Base-by-base conservation (phyloP, 352 stramenopile genomes). In the Phytophthora syringae region DNA sequence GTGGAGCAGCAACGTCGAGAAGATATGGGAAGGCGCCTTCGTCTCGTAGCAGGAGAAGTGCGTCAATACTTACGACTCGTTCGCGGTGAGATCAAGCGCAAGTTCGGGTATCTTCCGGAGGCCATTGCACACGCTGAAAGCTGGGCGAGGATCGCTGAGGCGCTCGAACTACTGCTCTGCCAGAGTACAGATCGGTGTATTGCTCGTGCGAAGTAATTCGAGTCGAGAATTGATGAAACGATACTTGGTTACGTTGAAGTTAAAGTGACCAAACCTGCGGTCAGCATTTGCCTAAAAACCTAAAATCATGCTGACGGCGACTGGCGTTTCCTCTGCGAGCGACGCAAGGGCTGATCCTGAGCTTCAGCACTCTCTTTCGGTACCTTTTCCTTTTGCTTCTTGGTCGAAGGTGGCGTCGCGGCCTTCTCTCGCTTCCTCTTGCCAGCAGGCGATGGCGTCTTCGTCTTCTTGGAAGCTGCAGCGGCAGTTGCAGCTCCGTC, bases 101-200 rank as follows among this genome's bases (percentile, higher is more conserved):
- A 92, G 52, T 94, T 92, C 47, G 83, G 83, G 12, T 90, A 92
- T 59, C 58, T 92, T n/a, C 86, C 83, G 7, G 83, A 92, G n/a
- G 72, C 83, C 13, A 92, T 94, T 52, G 70, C 82, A 1, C 80
- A 91, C 56, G 68, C 77, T 15, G 74, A 89, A 21, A 80, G 63
- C 59, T 94, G 83, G 83, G 40, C 72, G 16, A 68, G 70, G 28
- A 87, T 92, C 48, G 73, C 84, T 9, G 74, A 89, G 16, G 82
- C 82, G 6, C 63, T 92, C 9, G 77, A 88, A 28, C 47, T 77
- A 43, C 74, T 94, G 32, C 60, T 88, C 45, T 69, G 52, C 42
- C 47, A 76, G 36, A 50, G 60, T 48, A 60, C 60, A 5, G 49
- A 67, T 54, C 66, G 53, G 18, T 63, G 60, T 27, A 20, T 51